These are phyloP conservation scores for Lavandula angustifolia DNA, from an alignment of 257 asterid genomes.

Conservation along the genomic window DNA sequence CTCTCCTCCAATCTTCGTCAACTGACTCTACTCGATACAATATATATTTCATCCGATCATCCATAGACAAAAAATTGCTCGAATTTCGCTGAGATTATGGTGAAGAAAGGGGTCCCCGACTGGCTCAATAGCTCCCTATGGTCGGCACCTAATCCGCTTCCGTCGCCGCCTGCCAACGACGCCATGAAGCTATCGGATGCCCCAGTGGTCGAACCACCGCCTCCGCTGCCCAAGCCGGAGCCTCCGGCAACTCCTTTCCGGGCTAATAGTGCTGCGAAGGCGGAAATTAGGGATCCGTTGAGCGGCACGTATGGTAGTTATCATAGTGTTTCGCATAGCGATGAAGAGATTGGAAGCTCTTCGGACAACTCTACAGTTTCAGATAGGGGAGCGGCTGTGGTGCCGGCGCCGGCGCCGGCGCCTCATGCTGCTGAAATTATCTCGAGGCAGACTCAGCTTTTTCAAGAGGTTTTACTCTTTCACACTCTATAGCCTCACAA, in stretches of 20 bases:
- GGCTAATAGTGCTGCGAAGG: slow-evolving; percentile 30
- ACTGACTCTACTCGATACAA: neutral
- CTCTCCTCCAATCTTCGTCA: neutral
- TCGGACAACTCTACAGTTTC: slow-evolving; percentile 46
- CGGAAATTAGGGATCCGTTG: slow-evolving; percentile 70
- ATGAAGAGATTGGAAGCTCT: slow-evolving; percentile 54
- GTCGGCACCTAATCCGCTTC: slow-evolving; percentile 51
- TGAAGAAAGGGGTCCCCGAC: slow-evolving; percentile 64
- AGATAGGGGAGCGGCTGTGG: slow-evolving; percentile 38
- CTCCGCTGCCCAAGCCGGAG: slow-evolving; percentile 36
- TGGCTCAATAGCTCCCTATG: slow-evolving; percentile 86
- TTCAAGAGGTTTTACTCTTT: slow-evolving; percentile 60
- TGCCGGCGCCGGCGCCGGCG: slow-evolving; percentile 24
- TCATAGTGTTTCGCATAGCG: slow-evolving; percentile 40
- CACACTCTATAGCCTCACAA: slow-evolving; percentile 1
- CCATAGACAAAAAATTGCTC: slow-evolving; percentile 8
- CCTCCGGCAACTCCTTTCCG: slow-evolving; percentile 35
- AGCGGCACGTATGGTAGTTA: slow-evolving; percentile 36
- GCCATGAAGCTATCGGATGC: slow-evolving; percentile 31
- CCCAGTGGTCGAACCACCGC: slow-evolving; percentile 45
- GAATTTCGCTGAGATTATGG: slow-evolving; percentile 34
- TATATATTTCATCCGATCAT: neutral
- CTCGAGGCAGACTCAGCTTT: slow-evolving; percentile 67
- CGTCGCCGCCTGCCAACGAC: slow-evolving; percentile 35
- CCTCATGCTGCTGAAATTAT: slow-evolving; percentile 56